Base-by-base conservation (phyloP, 2,329 filamentous ascomycete genomes). In the Colletotrichum simmondsii region DNA sequence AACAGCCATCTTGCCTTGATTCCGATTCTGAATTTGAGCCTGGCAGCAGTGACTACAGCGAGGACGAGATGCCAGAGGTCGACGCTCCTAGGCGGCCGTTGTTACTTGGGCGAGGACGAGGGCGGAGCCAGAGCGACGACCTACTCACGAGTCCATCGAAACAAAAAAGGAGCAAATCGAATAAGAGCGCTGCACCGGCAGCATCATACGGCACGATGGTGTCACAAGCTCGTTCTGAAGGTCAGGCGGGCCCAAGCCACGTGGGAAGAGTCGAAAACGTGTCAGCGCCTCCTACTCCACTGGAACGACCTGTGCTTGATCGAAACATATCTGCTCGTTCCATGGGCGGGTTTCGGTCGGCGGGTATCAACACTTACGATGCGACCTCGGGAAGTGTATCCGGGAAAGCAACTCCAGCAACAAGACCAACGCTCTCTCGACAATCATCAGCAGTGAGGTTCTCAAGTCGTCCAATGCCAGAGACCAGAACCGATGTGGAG, bases 391-490 rank as follows among this genome's bases (percentile, higher is more conserved):
- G 42, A 28, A 65, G 67, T 32, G 66, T 32, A 12, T 71, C 73
- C 7, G 63, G 70, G 32, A 46, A 46, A 24, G 67, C 71, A 57
- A 78, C 80, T 53, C 75, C 78, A 58, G 77, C 75, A 64, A 85
- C 75, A 63, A 85, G 86, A 35, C 89, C 89, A 7, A 81, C 82
- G 16, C 81, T 89, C 10, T 88, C 88, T 2, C 83, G 88, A 5
- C 87, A 90, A 65, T 85, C 87, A 26, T 91, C 85, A 1, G 78
- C 87, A 2, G 83, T 89, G 57, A 90, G 90, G 49, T 96, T 96
- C 80, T 92, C 92, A 0, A 95, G 92, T 63, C 91, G 90, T 6
- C 91, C 93, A 0, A 90, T 94, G 1, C 94, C 94, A 0, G 90
- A 93, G 75, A 92, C 93, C 2, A 89, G 87, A 73, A 88, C 95